Base-by-base conservation (phyloP, 129 eudicot species). In the Pulicaria dysenterica region DNA sequence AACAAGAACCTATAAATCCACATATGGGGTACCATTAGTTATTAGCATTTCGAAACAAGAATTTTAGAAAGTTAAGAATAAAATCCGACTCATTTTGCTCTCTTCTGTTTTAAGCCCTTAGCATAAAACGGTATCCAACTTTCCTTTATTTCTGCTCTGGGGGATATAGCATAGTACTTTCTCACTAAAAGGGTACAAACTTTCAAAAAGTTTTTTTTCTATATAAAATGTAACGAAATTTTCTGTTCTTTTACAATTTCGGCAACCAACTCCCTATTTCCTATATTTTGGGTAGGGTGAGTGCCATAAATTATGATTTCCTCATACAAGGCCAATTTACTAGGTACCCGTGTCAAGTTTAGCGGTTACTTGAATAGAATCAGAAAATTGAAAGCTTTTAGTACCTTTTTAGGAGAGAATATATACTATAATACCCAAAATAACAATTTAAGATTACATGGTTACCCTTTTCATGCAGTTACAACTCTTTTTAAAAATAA, bases 1-100 rank as follows among this genome's bases (percentile, higher is more conserved):
- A 48, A 95, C 83, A 16, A 95, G 76, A 73, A 94, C 98, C 97
- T 94, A 59, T 49, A 78, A 11, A 69, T 46, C 45, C 71, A 64
- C 6, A 70, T 12, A 45, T 5, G 8, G 3, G 50, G 60, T 60
- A 49, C 8, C 44, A 67, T 66, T 66, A 78, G 60, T 51, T 31
- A 17, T 65, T 64, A 46, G 54, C 45, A 37, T 36, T 44, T 15
- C 7, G 13, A 42, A 6, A 13, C 6, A 39, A n/a, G 57, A 36
- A 71, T 43, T 11, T 38, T n/a, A 48, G 48, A 16, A 58, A 55
- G 64, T 54, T 14, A 12, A 54, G 15, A 49, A 68, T 6, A 31
- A 4, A 34, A 37, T 24, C 2, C 31, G 31, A 24, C 31, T 24
- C 9, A 50, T 14, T 48, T 67, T 68, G 34, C 61, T 36, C 38